A percentile compares a stretch with the other conserved stretches of the same genome.
These are phyloP conservation scores for Gynochthodes officinalis DNA, from an alignment of 257 asterid genomes.

Conservation along the genomic window DNA sequence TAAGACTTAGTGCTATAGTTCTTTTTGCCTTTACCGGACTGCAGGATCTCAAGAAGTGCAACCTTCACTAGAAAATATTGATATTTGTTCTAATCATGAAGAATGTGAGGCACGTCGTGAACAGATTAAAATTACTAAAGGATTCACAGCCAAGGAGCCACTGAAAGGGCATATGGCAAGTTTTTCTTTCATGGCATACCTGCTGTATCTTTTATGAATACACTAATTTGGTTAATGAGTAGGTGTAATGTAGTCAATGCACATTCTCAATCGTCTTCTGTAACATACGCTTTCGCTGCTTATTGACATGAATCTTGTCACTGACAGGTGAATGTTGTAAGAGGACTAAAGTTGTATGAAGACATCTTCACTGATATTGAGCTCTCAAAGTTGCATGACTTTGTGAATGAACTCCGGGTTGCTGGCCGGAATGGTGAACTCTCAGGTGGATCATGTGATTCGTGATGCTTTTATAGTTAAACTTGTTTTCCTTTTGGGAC, in stretches of 20 bases:
- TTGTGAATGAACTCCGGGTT: slow-evolving; percentile 78
- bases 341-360: slow-evolving; percentile 90
- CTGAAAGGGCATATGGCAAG: slow-evolving; percentile 89
- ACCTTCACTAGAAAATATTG: slow-evolving; percentile 44
- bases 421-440: slow-evolving; percentile 98
- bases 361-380: slow-evolving; percentile 66
- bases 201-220: not conserved
- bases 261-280: not conserved
- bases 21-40: slow-evolving; percentile 9
- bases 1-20: not conserved
- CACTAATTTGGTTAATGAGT: not conserved
- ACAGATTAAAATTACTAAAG: slow-evolving; percentile 78
- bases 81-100: slow-evolving; percentile 76
- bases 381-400: slow-evolving; percentile 75
- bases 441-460: slow-evolving; percentile 95
- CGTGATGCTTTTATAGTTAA: slow-evolving; percentile 83
- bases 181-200: slow-evolving; percentile 8
- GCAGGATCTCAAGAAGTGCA: slow-evolving; percentile 88
- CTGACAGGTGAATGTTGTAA: slow-evolving; percentile 84
- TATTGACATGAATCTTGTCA: slow-evolving; percentile 7
- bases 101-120: slow-evolving; percentile 70
- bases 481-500: slow-evolving; percentile 73
- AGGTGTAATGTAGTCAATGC: not conserved
- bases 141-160: slow-evolving; percentile 82
- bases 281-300: not conserved